These are phyloP conservation scores for Yarrowia yakushimensis DNA, from an alignment of 805 yeast species.

Conservation along the genomic window DNA sequence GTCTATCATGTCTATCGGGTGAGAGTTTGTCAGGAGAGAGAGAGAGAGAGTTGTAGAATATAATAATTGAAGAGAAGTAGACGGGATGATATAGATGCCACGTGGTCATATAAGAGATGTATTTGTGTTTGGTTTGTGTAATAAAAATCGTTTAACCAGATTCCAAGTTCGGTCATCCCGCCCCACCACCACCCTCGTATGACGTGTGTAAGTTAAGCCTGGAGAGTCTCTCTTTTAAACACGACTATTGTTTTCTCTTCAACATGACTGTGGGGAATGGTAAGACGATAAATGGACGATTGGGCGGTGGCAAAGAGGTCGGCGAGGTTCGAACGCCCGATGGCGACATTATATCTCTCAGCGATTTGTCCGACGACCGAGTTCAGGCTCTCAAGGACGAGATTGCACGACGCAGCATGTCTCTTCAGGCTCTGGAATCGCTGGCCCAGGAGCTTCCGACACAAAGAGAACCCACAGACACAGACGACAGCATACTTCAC, in stretches of 20 bases:
- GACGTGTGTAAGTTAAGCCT: not conserved
- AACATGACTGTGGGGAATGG: slow-evolving; percentile 14
- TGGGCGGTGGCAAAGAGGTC: not conserved
- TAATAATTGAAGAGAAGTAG: too few species aligned
- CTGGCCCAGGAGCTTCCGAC: slow-evolving; percentile 31
- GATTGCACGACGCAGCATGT: slow-evolving; percentile 33
- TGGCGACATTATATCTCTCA: not conserved
- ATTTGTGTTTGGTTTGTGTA: too few species aligned
- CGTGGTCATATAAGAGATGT: too few species aligned
- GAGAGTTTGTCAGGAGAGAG: too few species aligned
- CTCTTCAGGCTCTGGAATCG: slow-evolving; percentile 37
- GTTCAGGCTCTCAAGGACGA: slow-evolving; percentile 33
- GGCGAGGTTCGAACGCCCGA: not conserved
- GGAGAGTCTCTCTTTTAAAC: not conserved
- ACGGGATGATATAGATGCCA: too few species aligned
- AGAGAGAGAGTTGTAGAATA: too few species aligned
- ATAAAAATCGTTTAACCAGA: too few species aligned
- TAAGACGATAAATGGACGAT: not conserved
- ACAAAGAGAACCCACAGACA: not conserved
- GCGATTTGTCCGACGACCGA: slow-evolving; percentile 30
- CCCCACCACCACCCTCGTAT: too few species aligned
- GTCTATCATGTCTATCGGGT: too few species aligned
- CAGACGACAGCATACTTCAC: slow-evolving; percentile 1
- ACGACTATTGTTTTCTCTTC: not conserved
- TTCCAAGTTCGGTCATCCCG: too few species aligned